Evolutionary conservation across 208 protist species (phyloP), one percentile per base, ranked within the genome.

Genomic region (Willaertia magna): DNA sequence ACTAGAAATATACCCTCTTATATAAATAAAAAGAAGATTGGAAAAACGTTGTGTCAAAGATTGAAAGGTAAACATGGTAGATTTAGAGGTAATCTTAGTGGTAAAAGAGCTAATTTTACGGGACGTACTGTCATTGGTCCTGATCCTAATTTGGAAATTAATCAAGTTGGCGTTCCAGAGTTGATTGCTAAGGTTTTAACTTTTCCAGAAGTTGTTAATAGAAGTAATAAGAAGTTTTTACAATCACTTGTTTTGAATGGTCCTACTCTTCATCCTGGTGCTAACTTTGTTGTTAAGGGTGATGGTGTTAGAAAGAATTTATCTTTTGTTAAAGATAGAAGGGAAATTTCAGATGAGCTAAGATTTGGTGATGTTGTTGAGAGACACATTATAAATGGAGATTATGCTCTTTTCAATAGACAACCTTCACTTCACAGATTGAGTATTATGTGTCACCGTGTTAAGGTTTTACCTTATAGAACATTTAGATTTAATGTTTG

Each of bases 401-500:
- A 99, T 89, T 89, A 97, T 47, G 92, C 99, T 59, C 89, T 99
- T 34, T 99, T 99, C 92, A 99, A 99, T 89, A 92, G 98, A 34
- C 98, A 99, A 91, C 98, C 98, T 4, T 99, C 98, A 26, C 93
- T 99, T 34, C 98, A 99, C 89, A 94, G 95, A 87, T 95, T 99
- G 16, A 98, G 95, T 4, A 99, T 99, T 93, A 99, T 99, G 98
- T 93, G 90, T n/a, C 97, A 99, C 88, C 91, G 93, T 43, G 95
- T 93, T 18, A 91, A 94, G 67, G 95, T 99, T 18, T 91, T 98
- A 87, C 95, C 96, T 9, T 98, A 94, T 90, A 92, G 97, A 52
- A 99, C 98, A 1, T 98, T 99, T 75, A 93, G 98, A 61, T 99
- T 99, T 90, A 99, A 99, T 92, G 97, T 98, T 88, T 99, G 96